Evolutionary conservation across 2,329 filamentous ascomycete species (phyloP).

Genomic region (Colletotrichum sojae): DNA sequence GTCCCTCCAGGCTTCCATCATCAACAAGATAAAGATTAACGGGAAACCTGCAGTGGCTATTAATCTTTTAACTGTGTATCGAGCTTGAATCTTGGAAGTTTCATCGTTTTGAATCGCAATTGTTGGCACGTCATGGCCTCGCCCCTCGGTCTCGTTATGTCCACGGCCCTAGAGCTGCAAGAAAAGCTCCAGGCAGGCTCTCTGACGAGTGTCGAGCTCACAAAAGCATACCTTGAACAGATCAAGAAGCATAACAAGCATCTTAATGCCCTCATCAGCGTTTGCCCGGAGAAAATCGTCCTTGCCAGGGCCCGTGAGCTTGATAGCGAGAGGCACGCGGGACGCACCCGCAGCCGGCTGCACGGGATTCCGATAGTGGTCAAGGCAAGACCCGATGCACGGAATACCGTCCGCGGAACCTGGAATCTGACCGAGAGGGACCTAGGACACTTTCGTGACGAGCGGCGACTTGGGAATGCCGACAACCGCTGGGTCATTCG

Average conservation of each 20-base stretch:
- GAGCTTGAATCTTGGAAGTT: neutral
- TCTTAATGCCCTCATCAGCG: constrained; percentile 53
- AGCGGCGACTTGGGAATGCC: constrained; percentile 53
- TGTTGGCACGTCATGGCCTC: neutral
- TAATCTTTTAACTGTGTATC: too few relatives aligned
- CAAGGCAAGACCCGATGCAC: constrained; percentile 44
- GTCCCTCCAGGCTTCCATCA: too few relatives aligned
- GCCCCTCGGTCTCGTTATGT: neutral
- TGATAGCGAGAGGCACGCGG: constrained; percentile 54
- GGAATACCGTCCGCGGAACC: neutral
- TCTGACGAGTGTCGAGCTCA: constrained; percentile 43
- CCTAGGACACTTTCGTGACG: constrained; percentile 55
- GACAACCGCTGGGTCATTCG: constrained; percentile 56
- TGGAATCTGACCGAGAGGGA: neutral
- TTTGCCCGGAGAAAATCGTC: constrained; percentile 53
- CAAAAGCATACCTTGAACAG: constrained; percentile 42
- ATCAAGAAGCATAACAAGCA: constrained; percentile 44
- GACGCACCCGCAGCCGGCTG: constrained; percentile 52
- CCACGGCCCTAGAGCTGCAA: constrained; percentile 32
- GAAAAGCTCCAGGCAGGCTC: constrained; percentile 23
- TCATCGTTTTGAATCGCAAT: neutral
- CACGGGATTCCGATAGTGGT: constrained; percentile 59
- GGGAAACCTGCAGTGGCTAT: too few relatives aligned
- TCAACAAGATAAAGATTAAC: too few relatives aligned
- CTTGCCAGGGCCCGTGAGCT: constrained; percentile 53